These are phyloP conservation scores for Sporothrix dimorphospora DNA, from an alignment of 2,329 filamentous ascomycete species.

Conservation along the genomic window DNA sequence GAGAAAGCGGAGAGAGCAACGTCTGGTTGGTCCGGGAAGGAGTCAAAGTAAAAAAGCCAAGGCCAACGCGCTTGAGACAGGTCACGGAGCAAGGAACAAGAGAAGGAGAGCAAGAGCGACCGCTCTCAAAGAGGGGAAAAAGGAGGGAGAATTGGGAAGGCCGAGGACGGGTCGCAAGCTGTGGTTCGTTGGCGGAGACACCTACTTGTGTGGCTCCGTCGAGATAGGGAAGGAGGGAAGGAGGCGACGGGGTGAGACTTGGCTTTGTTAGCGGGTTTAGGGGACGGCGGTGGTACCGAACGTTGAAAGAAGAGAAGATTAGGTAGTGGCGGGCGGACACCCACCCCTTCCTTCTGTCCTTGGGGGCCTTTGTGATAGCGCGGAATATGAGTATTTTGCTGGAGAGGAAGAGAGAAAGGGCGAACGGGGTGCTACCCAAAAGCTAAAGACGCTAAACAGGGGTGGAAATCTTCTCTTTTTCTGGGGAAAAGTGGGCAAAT, in stretches of 20 bases:
- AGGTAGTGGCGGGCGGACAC: background rate
- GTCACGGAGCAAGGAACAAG: background rate
- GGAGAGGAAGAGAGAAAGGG: background rate
- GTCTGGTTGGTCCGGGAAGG: background rate
- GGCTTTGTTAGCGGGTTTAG: background rate
- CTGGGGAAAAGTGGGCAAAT: constrained; percentile 21
- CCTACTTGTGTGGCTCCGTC: background rate
- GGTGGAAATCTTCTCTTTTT: constrained; percentile 1
- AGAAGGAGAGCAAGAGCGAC: background rate
- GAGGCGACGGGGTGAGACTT: background rate
- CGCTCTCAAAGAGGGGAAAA: background rate
- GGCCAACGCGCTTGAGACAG: background rate
- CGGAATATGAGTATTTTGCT: background rate
- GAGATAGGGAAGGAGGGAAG: background rate
- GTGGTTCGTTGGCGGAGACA: background rate
- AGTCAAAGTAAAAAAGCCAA: background rate
- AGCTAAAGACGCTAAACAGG: constrained; percentile 17
- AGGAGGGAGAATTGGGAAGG: background rate
- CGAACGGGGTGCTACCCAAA: background rate
- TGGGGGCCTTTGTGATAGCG: no score
- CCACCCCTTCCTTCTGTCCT: no score
- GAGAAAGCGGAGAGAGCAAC: constrained; percentile 2
- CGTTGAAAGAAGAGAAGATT: background rate
- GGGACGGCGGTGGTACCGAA: background rate
- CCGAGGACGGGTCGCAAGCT: background rate